Evolutionary conservation across 257 asterid genomes (phyloP).

Genomic region (Nicotiana attenuata): DNA sequence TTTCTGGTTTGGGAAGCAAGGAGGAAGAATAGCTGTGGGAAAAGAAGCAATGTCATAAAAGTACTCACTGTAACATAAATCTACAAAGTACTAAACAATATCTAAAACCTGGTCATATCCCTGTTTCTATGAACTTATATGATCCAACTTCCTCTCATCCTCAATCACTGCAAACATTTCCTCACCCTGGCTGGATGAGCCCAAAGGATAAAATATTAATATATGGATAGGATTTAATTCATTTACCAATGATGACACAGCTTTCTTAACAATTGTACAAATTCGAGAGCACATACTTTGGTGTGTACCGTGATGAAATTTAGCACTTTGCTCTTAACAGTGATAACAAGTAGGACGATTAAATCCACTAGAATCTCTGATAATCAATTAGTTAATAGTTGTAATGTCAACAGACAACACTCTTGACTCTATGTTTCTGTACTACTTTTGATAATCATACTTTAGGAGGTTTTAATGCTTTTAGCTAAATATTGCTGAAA

Average conservation of each 20-base stretch:
- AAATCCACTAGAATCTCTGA: not conserved
- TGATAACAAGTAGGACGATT: not conserved
- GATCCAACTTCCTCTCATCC: not conserved
- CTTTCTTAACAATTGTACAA: not conserved
- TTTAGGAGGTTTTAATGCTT: too few relatives aligned
- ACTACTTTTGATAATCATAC: too few relatives aligned
- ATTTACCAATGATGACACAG: not conserved
- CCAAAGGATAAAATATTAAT: not conserved
- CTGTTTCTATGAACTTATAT: not conserved
- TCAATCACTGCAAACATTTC: not conserved
- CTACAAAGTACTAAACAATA: not conserved
- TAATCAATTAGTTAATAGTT: too few relatives aligned
- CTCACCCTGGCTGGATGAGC: conserved; percentile 1
- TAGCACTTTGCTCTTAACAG: not conserved
- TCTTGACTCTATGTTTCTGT: too few relatives aligned
- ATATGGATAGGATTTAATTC: not conserved
- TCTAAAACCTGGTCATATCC: not conserved
- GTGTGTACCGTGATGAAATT: not conserved
- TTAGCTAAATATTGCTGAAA: too few relatives aligned
- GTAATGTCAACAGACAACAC: too few relatives aligned
- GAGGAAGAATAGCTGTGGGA: not conserved
- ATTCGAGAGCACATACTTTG: not conserved
- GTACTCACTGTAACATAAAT: not conserved
- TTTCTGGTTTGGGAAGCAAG: conserved; percentile 7
- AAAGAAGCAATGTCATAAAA: not conserved